Percentiles rank a stretch among this genome's conserved stretches.
phyloP scores from a whole-genome alignment of 805 yeast species.

The Starmerella bombicola region DNA sequence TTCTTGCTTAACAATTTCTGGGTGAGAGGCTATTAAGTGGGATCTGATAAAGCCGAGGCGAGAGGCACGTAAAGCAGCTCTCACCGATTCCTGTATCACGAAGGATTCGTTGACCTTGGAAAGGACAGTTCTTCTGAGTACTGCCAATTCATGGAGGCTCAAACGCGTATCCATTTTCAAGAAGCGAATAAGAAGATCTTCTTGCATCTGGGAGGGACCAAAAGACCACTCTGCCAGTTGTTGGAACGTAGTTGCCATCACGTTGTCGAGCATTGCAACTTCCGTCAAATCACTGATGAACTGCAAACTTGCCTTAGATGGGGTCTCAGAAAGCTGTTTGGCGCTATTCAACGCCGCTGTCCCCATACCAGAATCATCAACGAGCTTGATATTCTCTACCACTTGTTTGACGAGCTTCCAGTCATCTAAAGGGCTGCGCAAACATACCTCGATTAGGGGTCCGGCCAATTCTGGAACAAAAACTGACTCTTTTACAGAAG shows the following conservation, averaged over 20 bases:
- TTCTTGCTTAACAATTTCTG: constrained; percentile 2
- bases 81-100: constrained; percentile 6
- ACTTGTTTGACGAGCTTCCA: constrained; percentile 10
- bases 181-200: constrained; percentile 13
- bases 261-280: constrained; percentile 3
- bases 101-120: constrained; percentile 3
- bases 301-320: constrained; percentile 1
- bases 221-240: constrained; percentile 20
- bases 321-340: neutral
- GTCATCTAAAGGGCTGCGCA: constrained; percentile 5
- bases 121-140: constrained; percentile 12
- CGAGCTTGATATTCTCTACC: constrained; percentile 1
- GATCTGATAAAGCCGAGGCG: constrained; percentile 15
- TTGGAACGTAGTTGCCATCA: constrained; percentile 7
- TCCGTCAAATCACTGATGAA: constrained; percentile 6
- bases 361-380: neutral
- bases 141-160: constrained; percentile 5
- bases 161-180: constrained; percentile 4
- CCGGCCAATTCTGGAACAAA: constrained; percentile 10
- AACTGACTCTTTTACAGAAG: constrained; percentile 13
- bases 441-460: constrained; percentile 20
- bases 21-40: neutral
- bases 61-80: constrained; percentile 7
- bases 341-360: neutral
- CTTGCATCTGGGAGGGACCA: constrained; percentile 7